Evolutionary conservation across 176 grass and related monocot species (phyloP).

Genomic region (Panicum miliaceum): DNA sequence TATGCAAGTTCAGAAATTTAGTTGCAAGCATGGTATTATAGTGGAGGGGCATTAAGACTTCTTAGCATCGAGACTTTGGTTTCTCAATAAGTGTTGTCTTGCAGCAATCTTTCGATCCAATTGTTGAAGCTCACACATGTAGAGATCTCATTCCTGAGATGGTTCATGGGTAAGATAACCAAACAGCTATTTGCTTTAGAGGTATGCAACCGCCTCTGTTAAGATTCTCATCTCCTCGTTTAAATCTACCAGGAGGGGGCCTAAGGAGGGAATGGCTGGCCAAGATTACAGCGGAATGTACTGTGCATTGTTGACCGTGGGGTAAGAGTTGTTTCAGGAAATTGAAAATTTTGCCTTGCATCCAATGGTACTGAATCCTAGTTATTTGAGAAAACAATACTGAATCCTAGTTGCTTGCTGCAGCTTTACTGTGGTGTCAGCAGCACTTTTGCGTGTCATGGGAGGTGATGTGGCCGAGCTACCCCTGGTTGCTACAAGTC

Average conservation of each 20-base stretch:
- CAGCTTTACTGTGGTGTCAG: slow-evolving; percentile 84
- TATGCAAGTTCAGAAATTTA: slow-evolving; percentile 8
- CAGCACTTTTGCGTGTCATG: slow-evolving; percentile 85
- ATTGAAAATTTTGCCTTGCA: slow-evolving; percentile 11
- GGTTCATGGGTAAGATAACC: slow-evolving; percentile 77
- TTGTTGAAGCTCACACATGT: slow-evolving; percentile 63
- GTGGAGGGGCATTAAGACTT: background rate
- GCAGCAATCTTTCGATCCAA: slow-evolving; percentile 97
- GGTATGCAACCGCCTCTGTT: slow-evolving; percentile 5
- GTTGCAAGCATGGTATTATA: background rate
- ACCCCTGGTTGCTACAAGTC: slow-evolving; percentile 91
- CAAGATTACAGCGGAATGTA: slow-evolving; percentile 99
- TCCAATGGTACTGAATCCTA: slow-evolving; percentile 10
- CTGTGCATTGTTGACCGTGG: slow-evolving; percentile 75
- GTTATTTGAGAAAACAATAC: background rate
- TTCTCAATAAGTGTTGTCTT: slow-evolving; percentile 31
- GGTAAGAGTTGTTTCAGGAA: slow-evolving; percentile 55
- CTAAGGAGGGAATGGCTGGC: slow-evolving; percentile 62
- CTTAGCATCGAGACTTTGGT: slow-evolving; percentile 11
- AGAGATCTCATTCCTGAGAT: slow-evolving; percentile 89
- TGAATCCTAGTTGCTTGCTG: slow-evolving; percentile 30
- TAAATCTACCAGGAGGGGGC: slow-evolving; percentile 52
- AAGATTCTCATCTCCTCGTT: slow-evolving; percentile 32
- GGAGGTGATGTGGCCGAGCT: slow-evolving; percentile 84
- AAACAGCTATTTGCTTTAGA: background rate